Conservation (phyloP, 1,284 basidiomycete species). For the Trichosporon sp. region DNA sequence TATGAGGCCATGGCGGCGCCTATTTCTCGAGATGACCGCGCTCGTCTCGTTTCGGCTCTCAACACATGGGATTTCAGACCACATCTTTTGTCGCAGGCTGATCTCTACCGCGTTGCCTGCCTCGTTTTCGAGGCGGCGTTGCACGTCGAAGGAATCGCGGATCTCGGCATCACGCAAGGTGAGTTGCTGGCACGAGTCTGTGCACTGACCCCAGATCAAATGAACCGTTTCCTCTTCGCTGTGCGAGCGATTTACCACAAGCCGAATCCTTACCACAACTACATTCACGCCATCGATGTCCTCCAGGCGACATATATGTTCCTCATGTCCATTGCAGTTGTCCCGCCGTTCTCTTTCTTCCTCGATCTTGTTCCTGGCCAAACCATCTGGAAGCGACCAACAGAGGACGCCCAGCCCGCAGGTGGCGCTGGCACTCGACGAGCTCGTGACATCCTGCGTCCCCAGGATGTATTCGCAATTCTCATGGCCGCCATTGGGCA, state of each 20-base stretch:
- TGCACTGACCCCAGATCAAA: conserved; percentile 58
- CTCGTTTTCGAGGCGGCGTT: conserved; percentile 66
- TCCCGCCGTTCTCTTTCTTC: conserved; percentile 67
- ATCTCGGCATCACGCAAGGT: conserved; percentile 69
- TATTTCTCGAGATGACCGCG: conserved; percentile 52
- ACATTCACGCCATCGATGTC: conserved; percentile 90
- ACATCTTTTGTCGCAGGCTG: conserved; percentile 73
- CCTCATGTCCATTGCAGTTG: conserved; percentile 71
- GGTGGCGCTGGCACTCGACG: conserved; percentile 41
- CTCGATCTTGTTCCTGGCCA: conserved; percentile 37
- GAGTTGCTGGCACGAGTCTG: conserved; percentile 49
- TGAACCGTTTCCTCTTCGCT: conserved; percentile 75
- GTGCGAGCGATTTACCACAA: conserved; percentile 81
- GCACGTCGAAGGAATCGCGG: conserved; percentile 68
- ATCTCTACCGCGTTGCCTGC: conserved; percentile 75
- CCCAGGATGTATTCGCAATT: conserved; percentile 76
- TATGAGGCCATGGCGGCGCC: conserved; percentile 47
- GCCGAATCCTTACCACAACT: conserved; percentile 93
- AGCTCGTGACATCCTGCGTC: conserved; percentile 61
- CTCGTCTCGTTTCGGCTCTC: conserved; percentile 64
- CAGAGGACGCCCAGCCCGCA: conserved; percentile 34
- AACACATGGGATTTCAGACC: conserved; percentile 86
- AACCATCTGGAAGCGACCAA: conserved; percentile 42
- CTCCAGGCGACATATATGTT: conserved; percentile 88
- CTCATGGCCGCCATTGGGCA: conserved; percentile 90